Base-by-base conservation (phyloP, 306 rosid genomes). In the Spatholobus suberectus region DNA sequence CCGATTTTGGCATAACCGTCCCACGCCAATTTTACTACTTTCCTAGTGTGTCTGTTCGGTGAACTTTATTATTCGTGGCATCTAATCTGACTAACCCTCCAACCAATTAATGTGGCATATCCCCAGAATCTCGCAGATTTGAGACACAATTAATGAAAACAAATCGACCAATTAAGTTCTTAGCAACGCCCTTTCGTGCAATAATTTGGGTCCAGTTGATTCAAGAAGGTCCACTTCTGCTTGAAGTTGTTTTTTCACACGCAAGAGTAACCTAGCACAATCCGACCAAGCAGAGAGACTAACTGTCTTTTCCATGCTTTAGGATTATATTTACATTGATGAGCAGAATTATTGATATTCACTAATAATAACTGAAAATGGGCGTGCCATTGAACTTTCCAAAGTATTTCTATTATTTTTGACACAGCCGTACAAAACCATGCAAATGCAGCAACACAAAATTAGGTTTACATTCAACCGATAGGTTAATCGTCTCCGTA, bases 61-160 rank as follows among this genome's bases (percentile, higher is more conserved):
- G 86, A 67, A 80, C 18, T 82, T 54, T 80, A 63, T 73, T 32
- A 62, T 43, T 77, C 77, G 23, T 8, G 17, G 63, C 55, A 81
- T 79, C 85, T 81, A 75, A 84, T 86, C 87, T 6, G 41, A 75
- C 54, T 75, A 67, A 80, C 14, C 78, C 8, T 38, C 54, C 63
- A 51, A 38, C 81, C 82, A 57, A 78, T 61, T 69, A 79, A 61
- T 74, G 68, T 62, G 51, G 29, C 88, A 84, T 76, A 90, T 86
- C 87, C 89, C 87, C 58, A 80, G 77, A 87, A 90, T 86, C 89
- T 51, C 40, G 88, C 87, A 43, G 35, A 13, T 20, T 40, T 27
- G 51, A 34, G 47, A 34, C 41, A 41, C 17, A 6, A 44, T 52
- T 54, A 41, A 35, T 49, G 26, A 18, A 58, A 49, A 21, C 11